Evolutionary conservation across 345 rosid genomes (phyloP), one percentile per base, ranked within the genome.

Genomic region (Sonneratia alba): DNA sequence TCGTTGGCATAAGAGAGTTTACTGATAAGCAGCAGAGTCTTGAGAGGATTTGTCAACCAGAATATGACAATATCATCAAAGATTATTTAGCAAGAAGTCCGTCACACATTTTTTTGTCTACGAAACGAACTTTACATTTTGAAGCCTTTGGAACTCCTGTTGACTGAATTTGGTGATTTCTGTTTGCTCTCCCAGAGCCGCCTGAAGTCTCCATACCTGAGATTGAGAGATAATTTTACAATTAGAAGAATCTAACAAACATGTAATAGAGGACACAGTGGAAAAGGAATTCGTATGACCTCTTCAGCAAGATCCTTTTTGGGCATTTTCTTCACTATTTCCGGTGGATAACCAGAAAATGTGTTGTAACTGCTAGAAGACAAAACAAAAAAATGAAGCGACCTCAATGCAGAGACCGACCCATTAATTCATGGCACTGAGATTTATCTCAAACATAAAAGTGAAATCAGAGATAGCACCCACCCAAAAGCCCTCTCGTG

Each of bases 121-220:
- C 2, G 6, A 42, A 42, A 42, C 45, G 55, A 67, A 53, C 16
- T 19, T 82, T 89, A 95, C 99, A 75, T 82, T 92, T 88, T 89
- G 97, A 71, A 95, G 90, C 83, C 99, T 89, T 77, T 95, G 96
- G 79, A 76, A 95, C 84, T 92, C 96, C 75, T 88, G 96, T 82
- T 88, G 95, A 79, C 97, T 92, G 75, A 81, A 90, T 76, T 85
- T 89, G 22, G 92, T 90, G 72, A 92, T 92, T 83, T 92, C 97
- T 24, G 90, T 82, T 80, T 92, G 99, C 86, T 95, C 97, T 40
- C 99, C 97, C 40, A 95, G 91, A 79, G 96, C 99, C 70, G 97
- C 98, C 78, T 95, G 98, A 73, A 95, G 99, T 80, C 97, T 89
- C 99, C 98, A 92, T 12, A 95, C 96, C 99, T 94, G 80, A 70